phyloP scores from a whole-genome alignment of 2,329 filamentous ascomycete genomes.

The Incumbomyces lentus region DNA sequence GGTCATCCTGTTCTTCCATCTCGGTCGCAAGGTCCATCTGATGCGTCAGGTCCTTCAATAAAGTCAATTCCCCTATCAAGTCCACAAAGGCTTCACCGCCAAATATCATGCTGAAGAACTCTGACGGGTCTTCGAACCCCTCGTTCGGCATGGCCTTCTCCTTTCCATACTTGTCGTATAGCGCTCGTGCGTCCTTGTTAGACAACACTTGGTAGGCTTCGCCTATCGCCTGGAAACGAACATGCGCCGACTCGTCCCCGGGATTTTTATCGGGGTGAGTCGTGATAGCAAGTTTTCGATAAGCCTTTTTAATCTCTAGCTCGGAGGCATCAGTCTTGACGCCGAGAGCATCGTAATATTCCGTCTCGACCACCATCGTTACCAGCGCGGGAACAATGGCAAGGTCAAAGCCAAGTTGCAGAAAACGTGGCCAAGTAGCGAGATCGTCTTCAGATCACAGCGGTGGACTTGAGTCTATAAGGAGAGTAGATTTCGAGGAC shows the following conservation, averaged over 20 bases:
- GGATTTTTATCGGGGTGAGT: slow-evolving; percentile 77
- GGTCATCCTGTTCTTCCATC: slow-evolving; percentile 60
- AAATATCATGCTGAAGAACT: slow-evolving; percentile 98
- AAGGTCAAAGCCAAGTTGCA: too few species aligned
- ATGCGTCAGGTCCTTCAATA: slow-evolving; percentile 96
- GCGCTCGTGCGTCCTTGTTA: slow-evolving; percentile 72
- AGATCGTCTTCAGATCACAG: too few species aligned
- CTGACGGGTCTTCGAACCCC: slow-evolving; percentile 88
- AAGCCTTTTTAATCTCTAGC: slow-evolving; percentile 92
- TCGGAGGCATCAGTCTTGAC: slow-evolving; percentile 77
- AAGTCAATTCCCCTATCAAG: slow-evolving; percentile 93
- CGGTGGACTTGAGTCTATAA: too few species aligned
- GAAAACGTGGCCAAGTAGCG: too few species aligned
- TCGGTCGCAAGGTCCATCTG: slow-evolving; percentile 97
- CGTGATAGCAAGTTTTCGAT: slow-evolving; percentile 56
- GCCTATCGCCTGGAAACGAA: slow-evolving; percentile 77
- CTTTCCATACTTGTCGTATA: slow-evolving; percentile 96
- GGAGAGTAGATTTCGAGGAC: too few species aligned
- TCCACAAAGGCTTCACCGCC: slow-evolving; percentile 92
- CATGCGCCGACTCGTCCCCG: slow-evolving; percentile 84
- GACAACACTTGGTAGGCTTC: slow-evolving; percentile 71
- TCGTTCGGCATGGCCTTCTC: slow-evolving; percentile 82
- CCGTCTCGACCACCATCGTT: slow-evolving; percentile 73
- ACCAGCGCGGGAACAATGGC: background rate
- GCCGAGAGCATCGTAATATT: slow-evolving; percentile 78